phyloP scores from a whole-genome alignment of 164 flowering plant genomes.

The Magnolia changhungtana region DNA sequence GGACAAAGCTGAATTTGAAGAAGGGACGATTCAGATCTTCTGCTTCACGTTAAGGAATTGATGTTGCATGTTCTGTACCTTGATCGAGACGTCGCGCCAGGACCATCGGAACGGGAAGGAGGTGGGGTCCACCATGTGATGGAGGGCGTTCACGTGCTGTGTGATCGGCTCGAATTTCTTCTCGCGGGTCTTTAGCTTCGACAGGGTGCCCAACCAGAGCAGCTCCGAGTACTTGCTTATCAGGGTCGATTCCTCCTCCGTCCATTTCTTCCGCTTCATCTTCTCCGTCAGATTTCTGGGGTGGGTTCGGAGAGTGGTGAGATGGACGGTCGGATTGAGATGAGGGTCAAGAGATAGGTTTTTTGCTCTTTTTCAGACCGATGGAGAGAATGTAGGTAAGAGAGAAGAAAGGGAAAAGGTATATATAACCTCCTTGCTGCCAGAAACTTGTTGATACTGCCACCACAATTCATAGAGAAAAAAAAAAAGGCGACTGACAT shows the following conservation, averaged over 20 bases:
- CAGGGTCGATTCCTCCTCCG: conserved; percentile 38
- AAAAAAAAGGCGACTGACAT: too few relatives aligned
- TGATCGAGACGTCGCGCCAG: conserved; percentile 91
- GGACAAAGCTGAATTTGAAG: background rate
- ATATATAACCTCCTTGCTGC: too few relatives aligned
- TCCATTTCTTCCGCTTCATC: conserved; percentile 74
- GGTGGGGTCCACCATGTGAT: conserved; percentile 61
- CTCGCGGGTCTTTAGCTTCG: conserved; percentile 78
- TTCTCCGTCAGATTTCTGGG: background rate
- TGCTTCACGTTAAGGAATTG: conserved; percentile 90
- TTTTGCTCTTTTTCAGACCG: too few relatives aligned
- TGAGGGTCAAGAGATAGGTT: too few relatives aligned
- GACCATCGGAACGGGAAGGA: conserved; percentile 80
- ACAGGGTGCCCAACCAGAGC: conserved; percentile 45
- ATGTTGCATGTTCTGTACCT: conserved; percentile 93
- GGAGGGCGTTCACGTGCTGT: conserved; percentile 66
- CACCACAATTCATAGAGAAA: too few relatives aligned
- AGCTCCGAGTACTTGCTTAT: conserved; percentile 52
- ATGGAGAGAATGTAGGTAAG: too few relatives aligned
- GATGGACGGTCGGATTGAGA: too few relatives aligned
- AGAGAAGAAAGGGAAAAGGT: too few relatives aligned
- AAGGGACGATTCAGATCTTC: conserved; percentile 50
- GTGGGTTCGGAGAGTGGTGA: too few relatives aligned
- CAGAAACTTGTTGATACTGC: too few relatives aligned
- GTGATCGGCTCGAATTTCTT: conserved; percentile 85